These are phyloP conservation scores for Populus tomentosa DNA, from an alignment of 441 rosid species.

Conservation along the genomic window DNA sequence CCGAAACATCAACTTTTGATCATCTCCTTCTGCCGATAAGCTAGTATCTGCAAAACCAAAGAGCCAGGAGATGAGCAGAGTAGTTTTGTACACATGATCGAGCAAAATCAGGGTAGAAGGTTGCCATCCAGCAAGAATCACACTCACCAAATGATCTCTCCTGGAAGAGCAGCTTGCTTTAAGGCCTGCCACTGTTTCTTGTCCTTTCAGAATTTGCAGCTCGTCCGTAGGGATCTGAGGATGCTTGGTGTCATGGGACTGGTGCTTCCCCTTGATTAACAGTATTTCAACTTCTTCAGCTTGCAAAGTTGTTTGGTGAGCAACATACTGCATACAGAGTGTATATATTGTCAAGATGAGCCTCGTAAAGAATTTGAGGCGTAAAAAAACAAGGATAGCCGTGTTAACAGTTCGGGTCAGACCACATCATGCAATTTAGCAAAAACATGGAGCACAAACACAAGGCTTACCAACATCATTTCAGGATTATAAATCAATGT, in stretches of 20 bases:
- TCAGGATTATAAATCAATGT: background rate
- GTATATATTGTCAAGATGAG: background rate
- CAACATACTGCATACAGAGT: conserved; percentile 41
- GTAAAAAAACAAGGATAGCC: background rate
- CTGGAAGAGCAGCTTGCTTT: conserved; percentile 27
- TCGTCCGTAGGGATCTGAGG: conserved; percentile 28
- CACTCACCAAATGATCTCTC: conserved; percentile 37
- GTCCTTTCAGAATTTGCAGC: conserved; percentile 42
- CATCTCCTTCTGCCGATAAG: conserved; percentile 38
- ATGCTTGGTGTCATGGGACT: conserved; percentile 14
- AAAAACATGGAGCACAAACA: background rate
- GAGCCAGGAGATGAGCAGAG: background rate
- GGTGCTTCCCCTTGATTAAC: conserved; percentile 35
- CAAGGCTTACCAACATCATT: background rate
- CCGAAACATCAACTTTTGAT: background rate
- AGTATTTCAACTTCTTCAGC: conserved; percentile 49
- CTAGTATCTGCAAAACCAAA: conserved; percentile 34
- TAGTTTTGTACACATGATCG: background rate
- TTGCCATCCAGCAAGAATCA: conserved; percentile 10
- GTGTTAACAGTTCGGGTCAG: background rate
- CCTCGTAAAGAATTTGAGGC: background rate
- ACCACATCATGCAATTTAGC: background rate
- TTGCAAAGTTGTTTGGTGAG: conserved; percentile 42
- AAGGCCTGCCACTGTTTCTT: conserved; percentile 47
- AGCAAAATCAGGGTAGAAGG: background rate